A percentile compares a stretch with the other conserved stretches of the same genome.
Evolutionary conservation across 495 filamentous ascomycete genomes (phyloP).

Genomic region (Trichocladium antarcticum): DNA sequence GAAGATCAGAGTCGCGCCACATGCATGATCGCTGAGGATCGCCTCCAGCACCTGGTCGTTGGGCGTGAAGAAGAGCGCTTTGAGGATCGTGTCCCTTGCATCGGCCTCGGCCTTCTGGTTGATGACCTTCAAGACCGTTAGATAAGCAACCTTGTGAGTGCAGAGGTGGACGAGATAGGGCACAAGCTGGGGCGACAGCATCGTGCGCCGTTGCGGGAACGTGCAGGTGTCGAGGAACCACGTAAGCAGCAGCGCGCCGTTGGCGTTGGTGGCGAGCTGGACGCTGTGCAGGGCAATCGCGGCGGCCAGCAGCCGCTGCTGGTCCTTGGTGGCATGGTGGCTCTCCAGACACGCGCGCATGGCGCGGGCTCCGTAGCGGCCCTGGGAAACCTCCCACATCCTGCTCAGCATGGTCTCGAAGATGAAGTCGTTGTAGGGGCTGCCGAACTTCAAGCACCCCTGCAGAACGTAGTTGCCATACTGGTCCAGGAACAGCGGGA

Average conservation of each 20-base stretch:
- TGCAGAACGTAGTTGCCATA: conserved; percentile 98
- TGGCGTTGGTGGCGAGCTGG: conserved; percentile 90
- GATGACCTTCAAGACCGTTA: conserved; percentile 96
- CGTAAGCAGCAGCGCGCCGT: conserved; percentile 84
- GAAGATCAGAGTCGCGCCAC: conserved; percentile 92
- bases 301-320: conserved; percentile 89
- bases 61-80: conserved; percentile 87
- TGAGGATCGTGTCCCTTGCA: conserved; percentile 81
- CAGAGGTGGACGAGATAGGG: conserved; percentile 95
- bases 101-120: conserved; percentile 94
- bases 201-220: conserved; percentile 82
- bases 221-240: conserved; percentile 99
- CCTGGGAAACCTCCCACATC: conserved; percentile 91
- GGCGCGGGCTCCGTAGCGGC: conserved; percentile 84
- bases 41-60: conserved; percentile 81
- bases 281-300: conserved; percentile 94
- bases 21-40: conserved; percentile 82
- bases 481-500: conserved; percentile 89
- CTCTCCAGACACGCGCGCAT: conserved; percentile 97
- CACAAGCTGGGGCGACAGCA: conserved; percentile 84
- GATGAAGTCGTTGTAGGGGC: conserved; percentile 87
- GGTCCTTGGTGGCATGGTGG: conserved; percentile 86
- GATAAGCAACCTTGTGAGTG: conserved; percentile 96
- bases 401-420: conserved; percentile 93
- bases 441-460: conserved; percentile 81